Evolutionary conservation across 208 protist species (phyloP).

Genomic region (Wallacemonas collosoma): DNA sequence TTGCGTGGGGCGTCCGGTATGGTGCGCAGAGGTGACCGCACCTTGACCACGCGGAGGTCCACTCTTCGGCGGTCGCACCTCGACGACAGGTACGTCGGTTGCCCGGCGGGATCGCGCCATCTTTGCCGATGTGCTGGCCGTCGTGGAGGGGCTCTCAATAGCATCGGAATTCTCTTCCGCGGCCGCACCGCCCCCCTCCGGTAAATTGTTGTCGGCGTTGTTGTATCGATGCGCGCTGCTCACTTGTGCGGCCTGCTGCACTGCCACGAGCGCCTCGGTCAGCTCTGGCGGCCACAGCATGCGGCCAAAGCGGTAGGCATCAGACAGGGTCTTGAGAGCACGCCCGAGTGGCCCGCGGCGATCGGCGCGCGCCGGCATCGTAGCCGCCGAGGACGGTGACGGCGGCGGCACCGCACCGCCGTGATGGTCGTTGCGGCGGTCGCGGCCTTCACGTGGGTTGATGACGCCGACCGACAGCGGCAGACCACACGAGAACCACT

Average conservation of each 20-base stretch:
- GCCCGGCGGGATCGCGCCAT: background rate
- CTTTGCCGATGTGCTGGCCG: background rate
- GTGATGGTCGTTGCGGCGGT: conserved; percentile 21
- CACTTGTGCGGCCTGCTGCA: background rate
- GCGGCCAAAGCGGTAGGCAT: conserved; percentile 23
- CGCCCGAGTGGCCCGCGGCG: conserved; percentile 50
- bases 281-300: conserved; percentile 28
- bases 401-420: conserved; percentile 43
- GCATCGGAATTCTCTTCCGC: too few species aligned
- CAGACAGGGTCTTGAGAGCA: conserved; percentile 6
- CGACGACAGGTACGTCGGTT: background rate
- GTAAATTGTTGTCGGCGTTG: background rate
- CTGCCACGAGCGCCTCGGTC: background rate
- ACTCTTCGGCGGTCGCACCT: background rate
- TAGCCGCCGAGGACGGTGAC: conserved; percentile 32
- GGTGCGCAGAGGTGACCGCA: background rate
- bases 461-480: conserved; percentile 29
- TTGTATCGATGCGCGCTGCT: background rate
- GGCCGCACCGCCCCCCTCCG: background rate
- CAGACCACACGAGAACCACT: conserved; percentile 48
- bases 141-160: background rate
- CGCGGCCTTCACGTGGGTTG: background rate
- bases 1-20: background rate
- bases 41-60: too few species aligned
- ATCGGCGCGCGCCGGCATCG: conserved; percentile 31